Evolutionary conservation across 257 asterid genomes (phyloP), one percentile per base, ranked within the genome.

Genomic region (Phtheirospermum japonicum): DNA sequence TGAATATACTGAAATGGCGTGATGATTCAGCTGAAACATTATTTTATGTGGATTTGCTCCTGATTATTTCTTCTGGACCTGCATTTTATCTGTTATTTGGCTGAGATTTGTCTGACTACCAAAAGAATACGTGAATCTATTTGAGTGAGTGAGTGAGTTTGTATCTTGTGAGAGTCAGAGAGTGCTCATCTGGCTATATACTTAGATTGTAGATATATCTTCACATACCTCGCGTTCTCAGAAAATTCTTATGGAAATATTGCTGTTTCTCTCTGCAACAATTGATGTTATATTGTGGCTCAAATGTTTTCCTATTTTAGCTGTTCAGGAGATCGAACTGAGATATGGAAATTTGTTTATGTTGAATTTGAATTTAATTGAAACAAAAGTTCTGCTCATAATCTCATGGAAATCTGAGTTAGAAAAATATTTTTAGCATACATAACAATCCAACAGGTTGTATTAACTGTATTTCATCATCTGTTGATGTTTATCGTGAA

Each of bases 401-500:
- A 49, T 45, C 8, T 9, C 39, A 32, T 13, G 48, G 31, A 57
- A 31, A 34, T 45, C 7, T 8, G 16, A 48, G 10, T 13, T 42
- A 7, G 5, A n/a, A 7, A 9, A 48, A 5, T 50, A 34, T 13
- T 13, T n/a, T 23, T 30, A 11, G 63, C 42, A 39, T 54, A 13
- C 60, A 10, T 50, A 40, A 13, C 7, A 20, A 12, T 63, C 13
- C 5, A 20, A 40, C n/a, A n/a, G n/a, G n/a, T 31, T 45, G 48
- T 20, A 46, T 68, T 33, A 10, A n/a, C n/a, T n/a, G n/a, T n/a
- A 33, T 36, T 65, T 30, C 30, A 68, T 37, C 67, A 33, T 14
- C 60, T 48, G 58, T 58, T 77, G 45, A 37, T 49, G 40, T 64
- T 73, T 28, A 6, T 70, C 16, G 51, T 61, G 54, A 49, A 64